phyloP scores from a whole-genome alignment of 2,329 filamentous ascomycete genomes.

The Botrytis byssoidea region DNA sequence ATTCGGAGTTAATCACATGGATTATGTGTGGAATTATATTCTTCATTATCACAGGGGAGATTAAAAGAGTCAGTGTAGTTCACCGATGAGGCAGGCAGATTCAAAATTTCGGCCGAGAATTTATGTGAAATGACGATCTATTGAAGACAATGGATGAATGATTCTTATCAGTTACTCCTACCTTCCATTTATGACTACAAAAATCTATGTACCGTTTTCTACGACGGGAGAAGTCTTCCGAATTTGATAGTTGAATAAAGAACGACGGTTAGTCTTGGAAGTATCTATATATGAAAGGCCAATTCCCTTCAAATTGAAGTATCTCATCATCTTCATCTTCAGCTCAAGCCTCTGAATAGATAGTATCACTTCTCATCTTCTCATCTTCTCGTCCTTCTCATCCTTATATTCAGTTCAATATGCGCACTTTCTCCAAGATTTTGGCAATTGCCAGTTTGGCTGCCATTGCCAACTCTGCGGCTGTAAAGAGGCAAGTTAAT shows the following conservation, averaged over 20 bases:
- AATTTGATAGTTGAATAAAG: neutral
- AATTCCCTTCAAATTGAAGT: neutral
- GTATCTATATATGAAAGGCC: neutral
- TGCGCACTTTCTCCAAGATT: conserved; percentile 13
- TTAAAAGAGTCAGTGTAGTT: neutral
- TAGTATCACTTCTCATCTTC: neutral
- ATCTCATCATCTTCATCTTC: neutral
- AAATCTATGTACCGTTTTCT: no score
- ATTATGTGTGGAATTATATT: neutral
- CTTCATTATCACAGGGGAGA: neutral
- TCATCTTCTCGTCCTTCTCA: neutral
- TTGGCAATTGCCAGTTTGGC: conserved; percentile 22
- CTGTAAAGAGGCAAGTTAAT: conserved; percentile 3
- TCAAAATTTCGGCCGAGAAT: neutral
- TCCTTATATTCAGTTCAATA: neutral
- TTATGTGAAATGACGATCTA: neutral
- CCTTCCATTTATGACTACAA: neutral
- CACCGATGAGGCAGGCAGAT: neutral
- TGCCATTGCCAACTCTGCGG: conserved; percentile 23
- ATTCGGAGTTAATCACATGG: neutral
- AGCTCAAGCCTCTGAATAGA: neutral
- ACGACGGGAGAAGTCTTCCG: neutral
- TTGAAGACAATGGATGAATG: neutral
- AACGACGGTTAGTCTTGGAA: neutral
- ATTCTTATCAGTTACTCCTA: neutral